Percentiles rank a stretch among this genome's conserved stretches.
phyloP scores from a whole-genome alignment of 1,284 basidiomycete species.

The Rhodotorula sp. region DNA sequence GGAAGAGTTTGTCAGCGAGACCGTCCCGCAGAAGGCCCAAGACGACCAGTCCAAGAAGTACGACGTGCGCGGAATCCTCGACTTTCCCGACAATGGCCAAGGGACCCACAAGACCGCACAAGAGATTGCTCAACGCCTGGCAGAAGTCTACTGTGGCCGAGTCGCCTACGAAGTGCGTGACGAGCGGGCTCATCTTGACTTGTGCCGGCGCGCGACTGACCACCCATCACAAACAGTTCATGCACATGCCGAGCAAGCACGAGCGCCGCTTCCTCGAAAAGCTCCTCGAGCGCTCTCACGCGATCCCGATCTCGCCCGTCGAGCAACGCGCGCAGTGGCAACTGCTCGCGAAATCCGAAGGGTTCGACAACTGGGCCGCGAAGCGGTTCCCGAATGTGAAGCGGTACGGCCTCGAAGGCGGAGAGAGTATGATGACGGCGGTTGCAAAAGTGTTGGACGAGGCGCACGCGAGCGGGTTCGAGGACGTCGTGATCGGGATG shows the following conservation, averaged over 20 bases:
- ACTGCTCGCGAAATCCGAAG: constrained; percentile 70
- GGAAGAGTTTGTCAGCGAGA: constrained; percentile 63
- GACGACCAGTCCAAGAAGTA: constrained; percentile 7
- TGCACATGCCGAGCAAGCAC: constrained; percentile 75
- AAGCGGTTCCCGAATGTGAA: constrained; percentile 78
- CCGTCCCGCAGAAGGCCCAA: background rate
- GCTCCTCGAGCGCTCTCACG: constrained; percentile 66
- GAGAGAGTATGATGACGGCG: constrained; percentile 83
- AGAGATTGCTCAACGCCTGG: constrained; percentile 67
- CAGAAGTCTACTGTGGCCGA: constrained; percentile 69
- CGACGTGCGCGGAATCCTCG: constrained; percentile 31
- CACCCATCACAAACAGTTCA: constrained; percentile 58
- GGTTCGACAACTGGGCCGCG: constrained; percentile 76
- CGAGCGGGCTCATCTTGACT: background rate
- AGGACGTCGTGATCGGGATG: constrained; percentile 49
- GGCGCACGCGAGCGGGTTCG: constrained; percentile 53
- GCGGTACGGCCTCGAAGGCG: constrained; percentile 80
- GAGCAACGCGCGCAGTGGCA: constrained; percentile 62
- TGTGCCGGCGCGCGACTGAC: background rate
- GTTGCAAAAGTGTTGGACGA: constrained; percentile 69
- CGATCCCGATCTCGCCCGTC: constrained; percentile 46
- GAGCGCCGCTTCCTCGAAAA: constrained; percentile 82
- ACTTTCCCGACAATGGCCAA: constrained; percentile 46
- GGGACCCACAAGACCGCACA: constrained; percentile 63
- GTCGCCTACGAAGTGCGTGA: constrained; percentile 64